A percentile compares a stretch with the other conserved stretches of the same genome.
Evolutionary conservation across 2,329 filamentous ascomycete genomes (phyloP).

Genomic region (Raffaelea deltoideospora): DNA sequence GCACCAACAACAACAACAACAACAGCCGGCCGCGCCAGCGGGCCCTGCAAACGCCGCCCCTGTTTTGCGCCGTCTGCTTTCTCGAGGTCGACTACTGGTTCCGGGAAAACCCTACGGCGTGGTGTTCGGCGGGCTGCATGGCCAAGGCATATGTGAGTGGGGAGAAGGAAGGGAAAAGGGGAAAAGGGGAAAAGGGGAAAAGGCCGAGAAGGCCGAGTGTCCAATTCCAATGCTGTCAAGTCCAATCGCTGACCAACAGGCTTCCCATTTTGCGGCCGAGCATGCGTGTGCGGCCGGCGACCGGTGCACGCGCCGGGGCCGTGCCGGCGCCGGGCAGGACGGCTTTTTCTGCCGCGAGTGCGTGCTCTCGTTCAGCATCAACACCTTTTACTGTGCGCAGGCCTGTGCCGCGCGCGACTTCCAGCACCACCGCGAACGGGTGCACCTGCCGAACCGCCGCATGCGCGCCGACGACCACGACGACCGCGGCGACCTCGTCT

Average conservation of each 20-base stretch:
- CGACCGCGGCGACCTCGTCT: conserved; percentile 7
- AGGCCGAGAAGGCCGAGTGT: too few relatives aligned
- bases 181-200: too few relatives aligned
- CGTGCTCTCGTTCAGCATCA: conserved; percentile 13
- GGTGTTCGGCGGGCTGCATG: conserved; percentile 9
- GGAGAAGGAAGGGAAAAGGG: too few relatives aligned
- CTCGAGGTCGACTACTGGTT: conserved; percentile 9
- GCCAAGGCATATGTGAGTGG: conserved; percentile 3
- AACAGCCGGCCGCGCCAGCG: conserved; percentile 1
- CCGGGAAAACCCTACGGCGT: conserved; percentile 8
- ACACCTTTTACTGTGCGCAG: conserved; percentile 16
- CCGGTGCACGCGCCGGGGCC: conserved; percentile 3
- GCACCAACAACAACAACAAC: too few relatives aligned
- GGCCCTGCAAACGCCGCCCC: conserved; percentile 5
- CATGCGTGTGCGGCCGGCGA: conserved; percentile 7
- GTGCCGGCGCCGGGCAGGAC: background rate
- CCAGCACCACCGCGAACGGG: conserved; percentile 16
- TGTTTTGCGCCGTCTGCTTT: conserved; percentile 10
- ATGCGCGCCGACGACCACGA: conserved; percentile 7
- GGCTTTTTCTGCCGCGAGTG: conserved; percentile 18
- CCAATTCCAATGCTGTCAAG: too few relatives aligned
- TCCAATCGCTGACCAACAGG: conserved; percentile 1
- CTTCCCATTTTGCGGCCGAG: conserved; percentile 3
- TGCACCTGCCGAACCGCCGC: conserved; percentile 15
- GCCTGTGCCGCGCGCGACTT: conserved; percentile 18